Evolutionary conservation across 495 filamentous ascomycete genomes (phyloP), one percentile per base, ranked within the genome.

Genomic region (Immersiella caudata): DNA sequence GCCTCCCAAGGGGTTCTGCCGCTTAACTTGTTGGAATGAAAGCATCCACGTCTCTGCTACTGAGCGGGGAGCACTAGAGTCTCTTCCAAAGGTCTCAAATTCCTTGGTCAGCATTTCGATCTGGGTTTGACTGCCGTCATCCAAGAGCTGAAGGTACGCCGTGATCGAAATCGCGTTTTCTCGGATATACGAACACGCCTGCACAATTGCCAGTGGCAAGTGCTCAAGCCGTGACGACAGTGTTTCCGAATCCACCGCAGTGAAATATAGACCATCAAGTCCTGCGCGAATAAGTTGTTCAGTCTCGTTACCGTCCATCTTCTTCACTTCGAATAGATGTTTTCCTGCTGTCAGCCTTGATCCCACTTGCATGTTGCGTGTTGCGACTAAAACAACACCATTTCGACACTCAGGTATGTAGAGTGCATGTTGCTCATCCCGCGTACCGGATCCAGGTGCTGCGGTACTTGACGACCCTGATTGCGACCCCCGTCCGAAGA

Each of bases 181-280:
- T 58, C 77, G 77, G 16, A 87, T 83, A 66, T 79, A 86, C 11
- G 81, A 75, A 16, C 80, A 73, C 4, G 84, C 84, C 65, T 86
- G 83, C 33, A 69, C 74, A 24, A 85, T 73, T 6, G 84, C 83
- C 6, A 87, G 73, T 6, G 83, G 83, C 2, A 85, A 74, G 46
- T 70, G 73, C 22, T 73, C 73, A 22, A 86, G 74, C 22, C 73
- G 64, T 52, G 76, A 57, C 0, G 84, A 71, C 22, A 86, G 75
- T 12, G 18, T 52, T 18, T 46, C 62, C 9, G 72, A 27, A 14
- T 74, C 60, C 26, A 11, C 46, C 7, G 35, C 20, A 4, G 9
- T 18, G 1, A 20, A 18, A 16, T 63, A 33, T 2, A 29, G 16
- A 21, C 55, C 36, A 5, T 49, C 35, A 33, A 78, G 67, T 11